Percentiles rank a stretch among this genome's conserved stretches.
These are phyloP conservation scores for Schizochytrium sp. DNA, from an alignment of 108 stramenopile species.

Conservation along the genomic window DNA sequence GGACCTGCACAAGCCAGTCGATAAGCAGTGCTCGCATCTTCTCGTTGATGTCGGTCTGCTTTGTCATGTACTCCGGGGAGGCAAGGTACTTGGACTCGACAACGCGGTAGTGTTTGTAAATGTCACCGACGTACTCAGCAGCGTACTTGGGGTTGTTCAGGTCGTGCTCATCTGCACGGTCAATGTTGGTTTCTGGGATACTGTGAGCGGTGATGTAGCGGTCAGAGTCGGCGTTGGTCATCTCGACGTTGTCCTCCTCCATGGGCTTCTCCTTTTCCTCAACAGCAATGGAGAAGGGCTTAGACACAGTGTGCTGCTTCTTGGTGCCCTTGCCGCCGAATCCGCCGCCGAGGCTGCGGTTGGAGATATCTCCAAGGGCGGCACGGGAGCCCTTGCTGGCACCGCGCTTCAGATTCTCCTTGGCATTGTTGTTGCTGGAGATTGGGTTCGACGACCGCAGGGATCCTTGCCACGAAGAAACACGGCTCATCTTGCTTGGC, in stretches of 20 bases:
- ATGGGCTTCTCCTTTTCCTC: neutral
- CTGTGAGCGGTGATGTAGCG: neutral
- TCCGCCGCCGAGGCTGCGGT: constrained; percentile 41
- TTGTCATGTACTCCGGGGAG: constrained; percentile 82
- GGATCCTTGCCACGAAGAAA: constrained; percentile 29
- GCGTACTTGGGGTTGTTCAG: constrained; percentile 91
- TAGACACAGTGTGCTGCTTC: constrained; percentile 28
- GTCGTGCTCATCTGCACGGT: constrained; percentile 85
- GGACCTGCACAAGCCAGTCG: constrained; percentile 99
- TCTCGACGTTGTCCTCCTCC: neutral
- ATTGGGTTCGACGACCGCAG: constrained; percentile 46
- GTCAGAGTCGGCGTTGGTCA: neutral
- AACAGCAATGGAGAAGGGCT: constrained; percentile 35
- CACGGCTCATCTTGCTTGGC: constrained; percentile 19
- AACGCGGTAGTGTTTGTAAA: constrained; percentile 89
- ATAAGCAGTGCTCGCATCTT: constrained; percentile 96
- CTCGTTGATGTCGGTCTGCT: constrained; percentile 88
- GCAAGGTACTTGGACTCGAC: constrained; percentile 78
- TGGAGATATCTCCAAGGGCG: constrained; percentile 60
- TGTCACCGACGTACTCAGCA: constrained; percentile 92
- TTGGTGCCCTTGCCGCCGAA: constrained; percentile 37
- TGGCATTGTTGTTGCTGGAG: constrained; percentile 40
- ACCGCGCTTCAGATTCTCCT: constrained; percentile 12
- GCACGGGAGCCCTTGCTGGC: constrained; percentile 46
- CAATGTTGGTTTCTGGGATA: neutral